Base-by-base conservation (phyloP, 768 basidiomycete species). In the Kwoniella sp. region DNA sequence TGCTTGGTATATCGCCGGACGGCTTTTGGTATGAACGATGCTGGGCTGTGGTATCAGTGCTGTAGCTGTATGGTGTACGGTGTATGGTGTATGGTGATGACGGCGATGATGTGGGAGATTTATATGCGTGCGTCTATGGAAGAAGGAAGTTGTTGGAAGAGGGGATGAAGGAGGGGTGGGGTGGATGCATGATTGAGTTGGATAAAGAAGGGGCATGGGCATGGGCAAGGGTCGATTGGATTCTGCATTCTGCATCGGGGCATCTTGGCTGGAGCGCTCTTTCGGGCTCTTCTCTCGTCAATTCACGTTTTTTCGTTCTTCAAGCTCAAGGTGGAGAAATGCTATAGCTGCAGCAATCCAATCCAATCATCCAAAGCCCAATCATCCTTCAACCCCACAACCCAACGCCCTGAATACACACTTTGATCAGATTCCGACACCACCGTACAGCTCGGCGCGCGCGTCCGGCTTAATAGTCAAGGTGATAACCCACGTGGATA, bases 121-220 rank as follows among this genome's bases (percentile, higher is more conserved):
- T 45, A 45, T 45, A 50, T 48, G 48, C 23, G 55, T 63, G 61
- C n/a, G 41, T 45, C 9, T 63, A 54, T 25, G 26, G 52, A 63
- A 4, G 53, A 54, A 41, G 26, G 11, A 50, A 17, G 12, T 26
- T 3, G 12, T 26, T 3, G 22, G 48, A 52, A 52, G 45, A 23
- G 50, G 50, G 28, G 52, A 55, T 38, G 37, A 30, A 26, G 48
- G 38, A 47, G 37, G 12, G 31, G 38, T 55, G 37, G 12, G 31
- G 45, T 38, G 54, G 54, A 63, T 55, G 61, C 23, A 55, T 61
- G 59, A n/a, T n/a, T n/a, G n/a, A n/a, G n/a, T 17, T 45, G 41
- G 41, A 17, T 3, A 11, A 45, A 20, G 41, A 45, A 37, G 5
- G 34, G 34, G 34, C 5, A 37, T n/a, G 28, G 34, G 23, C 17